A percentile compares a stretch with the other conserved stretches of the same genome.
phyloP scores from a whole-genome alignment of 2,329 filamentous ascomycete species.

The Paracorniculantispora psalliotae region DNA sequence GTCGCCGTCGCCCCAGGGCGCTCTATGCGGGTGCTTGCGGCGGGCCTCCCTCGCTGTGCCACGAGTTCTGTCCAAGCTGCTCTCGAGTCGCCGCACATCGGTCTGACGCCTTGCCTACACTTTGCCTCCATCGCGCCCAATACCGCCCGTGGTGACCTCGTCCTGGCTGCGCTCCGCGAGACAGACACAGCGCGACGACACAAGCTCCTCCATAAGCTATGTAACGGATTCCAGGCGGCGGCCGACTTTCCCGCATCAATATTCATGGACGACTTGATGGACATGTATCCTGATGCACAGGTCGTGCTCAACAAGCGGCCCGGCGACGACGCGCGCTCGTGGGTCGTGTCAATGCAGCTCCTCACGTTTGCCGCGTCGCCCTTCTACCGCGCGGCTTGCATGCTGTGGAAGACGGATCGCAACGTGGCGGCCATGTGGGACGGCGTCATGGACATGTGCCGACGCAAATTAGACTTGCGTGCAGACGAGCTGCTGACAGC shows the following conservation, averaged over 20 bases:
- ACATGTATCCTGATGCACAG: conserved; percentile 31
- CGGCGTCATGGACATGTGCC: conserved; percentile 17
- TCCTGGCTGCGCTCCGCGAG: conserved; percentile 25
- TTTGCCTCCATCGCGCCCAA: conserved; percentile 27
- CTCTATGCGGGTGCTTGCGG: conserved; percentile 21
- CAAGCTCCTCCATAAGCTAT: conserved; percentile 26
- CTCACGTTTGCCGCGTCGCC: conserved; percentile 26
- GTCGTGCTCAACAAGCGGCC: conserved; percentile 29
- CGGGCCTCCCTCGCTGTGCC: conserved; percentile 30
- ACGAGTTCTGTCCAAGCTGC: conserved; percentile 32
- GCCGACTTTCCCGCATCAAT: conserved; percentile 27
- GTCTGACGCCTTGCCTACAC: conserved; percentile 28
- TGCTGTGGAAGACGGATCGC: conserved; percentile 25
- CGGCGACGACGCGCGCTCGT: conserved; percentile 19
- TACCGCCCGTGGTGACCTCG: conserved; percentile 20
- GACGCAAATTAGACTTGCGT: conserved; percentile 1
- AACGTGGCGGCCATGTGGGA: conserved; percentile 20
- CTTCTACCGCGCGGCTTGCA: conserved; percentile 21
- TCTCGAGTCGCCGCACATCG: conserved; percentile 25
- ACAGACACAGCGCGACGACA: conserved; percentile 22
- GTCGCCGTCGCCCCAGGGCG: not conserved
- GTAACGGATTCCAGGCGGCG: conserved; percentile 26
- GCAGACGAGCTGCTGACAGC: conserved; percentile 12
- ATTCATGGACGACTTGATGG: conserved; percentile 34
- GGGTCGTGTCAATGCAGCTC: conserved; percentile 23